A percentile compares a stretch with the other conserved stretches of the same genome.
Conservation (phyloP, 345 rosid genomes). For the Toxicodendron radicans region DNA sequence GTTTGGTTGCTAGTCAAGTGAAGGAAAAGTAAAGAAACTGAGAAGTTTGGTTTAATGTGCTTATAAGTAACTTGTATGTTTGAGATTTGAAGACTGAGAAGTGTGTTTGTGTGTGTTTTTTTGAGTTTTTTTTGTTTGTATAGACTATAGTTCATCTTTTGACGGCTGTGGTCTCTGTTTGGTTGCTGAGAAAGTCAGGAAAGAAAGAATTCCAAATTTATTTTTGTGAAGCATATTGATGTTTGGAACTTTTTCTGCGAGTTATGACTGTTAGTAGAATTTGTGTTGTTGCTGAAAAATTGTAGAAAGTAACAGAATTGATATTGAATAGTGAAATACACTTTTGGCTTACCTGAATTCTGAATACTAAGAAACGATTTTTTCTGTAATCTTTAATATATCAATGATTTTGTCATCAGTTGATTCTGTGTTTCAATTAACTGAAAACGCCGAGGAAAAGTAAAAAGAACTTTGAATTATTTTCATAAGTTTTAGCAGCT, state of each 20-base stretch:
- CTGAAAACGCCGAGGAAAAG: background rate
- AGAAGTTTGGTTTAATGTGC: conserved; percentile 6
- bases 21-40: background rate
- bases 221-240: background rate
- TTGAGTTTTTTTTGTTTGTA: too few relatives aligned
- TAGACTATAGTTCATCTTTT: background rate
- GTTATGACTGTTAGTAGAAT: background rate
- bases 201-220: background rate
- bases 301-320: background rate
- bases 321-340: background rate
- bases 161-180: background rate
- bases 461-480: background rate
- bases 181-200: background rate
- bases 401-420: too few relatives aligned
- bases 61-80: background rate
- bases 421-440: background rate
- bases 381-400: too few relatives aligned
- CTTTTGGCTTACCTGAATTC: background rate
- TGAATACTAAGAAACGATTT: background rate
- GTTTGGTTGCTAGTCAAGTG: background rate
- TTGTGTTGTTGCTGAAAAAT: conserved; percentile 18
- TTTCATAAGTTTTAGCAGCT: background rate
- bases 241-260: background rate
- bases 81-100: background rate
- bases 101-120: background rate